Base-by-base conservation (phyloP, 2,329 filamentous ascomycete genomes). In the Colletotrichum sublineola region DNA sequence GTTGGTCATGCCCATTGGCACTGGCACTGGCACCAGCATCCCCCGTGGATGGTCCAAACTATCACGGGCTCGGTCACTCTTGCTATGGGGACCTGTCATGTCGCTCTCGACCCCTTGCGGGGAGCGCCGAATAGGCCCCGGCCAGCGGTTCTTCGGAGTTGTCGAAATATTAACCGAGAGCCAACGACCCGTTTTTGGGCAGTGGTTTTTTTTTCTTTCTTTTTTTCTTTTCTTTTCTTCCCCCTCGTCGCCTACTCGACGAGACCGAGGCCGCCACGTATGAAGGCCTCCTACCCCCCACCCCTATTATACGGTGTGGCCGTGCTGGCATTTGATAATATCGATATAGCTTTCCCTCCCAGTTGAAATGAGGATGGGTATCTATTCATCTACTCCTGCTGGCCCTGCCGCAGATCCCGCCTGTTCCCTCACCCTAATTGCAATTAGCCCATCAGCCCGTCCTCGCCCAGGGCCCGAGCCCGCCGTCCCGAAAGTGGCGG, bases 361-460 rank as follows among this genome's bases (percentile, higher is more conserved):
- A 4, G 31, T 67, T 46, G 48, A 69, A 69, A 55, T 63, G 53
- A 69, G 20, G 18, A 58, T 33, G 44, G 44, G 33, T 20, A 46
- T 68, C 46, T 33, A 31, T n/a, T 46, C 20, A 46, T n/a, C 57
- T 44, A 29, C 42, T 56, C 60, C 44, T 31, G 31, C 66, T 56
- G 44, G 66, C 53, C 53, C 20, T 55, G 46, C 53, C 44, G 58
- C 60, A 72, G 60, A 72, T 69, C 66, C 66, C 46, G 66, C 46
- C 40, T 46, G 20, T 36, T 44, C 65, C 60, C n/a, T 46, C 50
- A 46, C 60, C 53, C 53, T 64, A 64, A 60, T 40, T 46, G 29
- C 60, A 38, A 53, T 31, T 56, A 48, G 46, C 14, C 44, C 18
- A 18, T 46, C 7, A n/a, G 7, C 44, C 44, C 24, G 46, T 31